Evolutionary conservation across 805 yeast genomes (phyloP), one percentile per base, ranked within the genome.

Genomic region (Spathaspora passalidarum): DNA sequence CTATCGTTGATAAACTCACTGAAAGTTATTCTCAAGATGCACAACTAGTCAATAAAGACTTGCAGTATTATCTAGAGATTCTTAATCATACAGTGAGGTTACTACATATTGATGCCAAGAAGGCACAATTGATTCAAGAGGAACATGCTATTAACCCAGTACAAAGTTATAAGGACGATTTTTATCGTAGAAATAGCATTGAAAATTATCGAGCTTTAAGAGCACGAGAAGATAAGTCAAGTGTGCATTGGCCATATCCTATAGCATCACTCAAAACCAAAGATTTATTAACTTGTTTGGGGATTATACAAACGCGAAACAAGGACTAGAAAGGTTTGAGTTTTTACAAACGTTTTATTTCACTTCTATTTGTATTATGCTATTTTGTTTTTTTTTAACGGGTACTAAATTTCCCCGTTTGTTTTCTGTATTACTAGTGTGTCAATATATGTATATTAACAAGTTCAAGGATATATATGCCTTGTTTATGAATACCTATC

Each of bases 51-150:
- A 51, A 50, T 37, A 44, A 40, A 10, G 46, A 54, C 21, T 47
- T 69, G 20, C 67, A 61, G 42, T 29, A 54, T 1, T 54, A 63
- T 5, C 54, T 77, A 10, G 81, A 77, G 46, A 62, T 61, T 45
- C 56, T 77, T 38, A 66, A 62, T 50, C 56, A 61, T 42, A 52
- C 61, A 35, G 59, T 66, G 40, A 62, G 66, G 53, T 58, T 57
- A 45, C 44, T 71, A 43, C 49, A 51, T 21, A 58, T 56, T 46
- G 55, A 64, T 9, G 51, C 53, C 13, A 59, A 59, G 18, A 43
- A 68, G 16, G 58, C 60, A 6, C 58, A 51, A 4, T 42, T 35
- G 4, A 47, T 60, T 26, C 56, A 59, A 37, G 45, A 47, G 6
- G 41, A 47, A 8, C 49, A 52, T 5, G 46, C 65, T 22, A 52